A percentile compares a stretch with the other conserved stretches of the same genome.
Conservation (phyloP, 345 rosid species). For the Heritiera fomes region DNA sequence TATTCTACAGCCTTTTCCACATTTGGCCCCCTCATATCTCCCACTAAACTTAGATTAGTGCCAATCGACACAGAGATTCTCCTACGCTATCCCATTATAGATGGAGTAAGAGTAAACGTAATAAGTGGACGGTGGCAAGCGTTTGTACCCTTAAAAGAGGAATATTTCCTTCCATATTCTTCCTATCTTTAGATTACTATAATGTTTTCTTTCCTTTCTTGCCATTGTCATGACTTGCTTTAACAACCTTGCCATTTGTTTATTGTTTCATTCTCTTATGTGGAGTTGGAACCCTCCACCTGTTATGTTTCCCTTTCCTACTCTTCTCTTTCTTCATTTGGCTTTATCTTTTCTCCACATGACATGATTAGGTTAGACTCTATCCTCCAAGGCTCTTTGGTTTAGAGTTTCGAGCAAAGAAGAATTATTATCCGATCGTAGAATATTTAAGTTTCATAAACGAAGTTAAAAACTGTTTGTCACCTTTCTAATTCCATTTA, state of each 20-base stretch:
- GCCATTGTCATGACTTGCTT: not conserved
- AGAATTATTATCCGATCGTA: too few relatives aligned
- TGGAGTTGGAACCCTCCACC: slow-evolving; percentile 11
- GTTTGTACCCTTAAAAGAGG: slow-evolving; percentile 3
- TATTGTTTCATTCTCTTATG: slow-evolving; percentile 2
- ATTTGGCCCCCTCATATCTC: not conserved
- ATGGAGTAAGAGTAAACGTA: slow-evolving; percentile 10
- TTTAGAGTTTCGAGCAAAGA: too few relatives aligned
- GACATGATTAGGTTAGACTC: not conserved
- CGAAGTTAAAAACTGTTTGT: too few relatives aligned
- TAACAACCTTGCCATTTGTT: slow-evolving; percentile 22
- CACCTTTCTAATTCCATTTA: not conserved
- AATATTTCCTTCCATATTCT: slow-evolving; percentile 16
- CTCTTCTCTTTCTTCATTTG: not conserved
- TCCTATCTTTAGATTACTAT: not conserved
- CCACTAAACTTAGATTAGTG: slow-evolving; percentile 9
- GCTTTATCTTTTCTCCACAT: slow-evolving; percentile 11
- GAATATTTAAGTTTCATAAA: too few relatives aligned
- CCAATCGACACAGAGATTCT: slow-evolving; percentile 32
- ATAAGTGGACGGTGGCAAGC: slow-evolving; percentile 33
- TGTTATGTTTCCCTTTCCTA: not conserved
- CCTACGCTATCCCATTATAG: not conserved
- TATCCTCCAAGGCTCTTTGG: too few relatives aligned
- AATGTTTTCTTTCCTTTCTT: not conserved
- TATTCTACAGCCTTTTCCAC: not conserved